Percentiles rank a stretch among this genome's conserved stretches.
Conservation (phyloP, 2,329 filamentous ascomycete genomes). For the Fusarium poae region DNA sequence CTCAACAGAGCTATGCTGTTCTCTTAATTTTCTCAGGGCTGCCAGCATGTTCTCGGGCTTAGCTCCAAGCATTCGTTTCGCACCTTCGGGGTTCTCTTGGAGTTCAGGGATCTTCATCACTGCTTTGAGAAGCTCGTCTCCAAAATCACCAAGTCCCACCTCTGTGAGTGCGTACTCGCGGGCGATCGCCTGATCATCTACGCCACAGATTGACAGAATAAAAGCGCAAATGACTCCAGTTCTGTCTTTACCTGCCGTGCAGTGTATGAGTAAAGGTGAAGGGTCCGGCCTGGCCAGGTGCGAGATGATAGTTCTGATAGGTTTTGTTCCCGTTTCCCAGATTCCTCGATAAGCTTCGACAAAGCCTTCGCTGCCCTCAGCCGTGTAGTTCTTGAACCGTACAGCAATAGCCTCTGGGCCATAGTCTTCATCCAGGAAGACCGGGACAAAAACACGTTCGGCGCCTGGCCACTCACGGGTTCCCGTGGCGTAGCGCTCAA, state of each 20-base stretch:
- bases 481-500: slow-evolving; percentile 58
- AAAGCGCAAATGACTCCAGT: slow-evolving; percentile 79
- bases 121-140: slow-evolving; percentile 64
- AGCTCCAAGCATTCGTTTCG: slow-evolving; percentile 61
- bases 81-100: slow-evolving; percentile 59
- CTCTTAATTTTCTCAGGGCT: slow-evolving; percentile 67
- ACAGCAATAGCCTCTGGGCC: slow-evolving; percentile 72
- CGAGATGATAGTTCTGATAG: slow-evolving; percentile 66
- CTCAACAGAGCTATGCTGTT: slow-evolving; percentile 73
- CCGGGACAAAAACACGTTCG: slow-evolving; percentile 69
- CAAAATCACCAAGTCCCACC: slow-evolving; percentile 67
- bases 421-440: slow-evolving; percentile 73
- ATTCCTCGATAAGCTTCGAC: slow-evolving; percentile 74
- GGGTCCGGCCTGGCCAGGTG: slow-evolving; percentile 64
- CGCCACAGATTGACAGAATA: slow-evolving; percentile 73
- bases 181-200: slow-evolving; percentile 70
- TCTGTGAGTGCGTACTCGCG: slow-evolving; percentile 78
- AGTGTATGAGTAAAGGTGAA: slow-evolving; percentile 74
- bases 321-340: slow-evolving; percentile 62
- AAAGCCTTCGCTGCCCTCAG: slow-evolving; percentile 69
- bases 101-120: slow-evolving; percentile 65
- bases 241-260: slow-evolving; percentile 82
- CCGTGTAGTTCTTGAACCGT: slow-evolving; percentile 71
- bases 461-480: slow-evolving; percentile 56
- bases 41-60: slow-evolving; percentile 63